A percentile compares a stretch with the other conserved stretches of the same genome.
phyloP scores from a whole-genome alignment of 371 early-diverging fungal species.

The Mucor velutinosus region DNA sequence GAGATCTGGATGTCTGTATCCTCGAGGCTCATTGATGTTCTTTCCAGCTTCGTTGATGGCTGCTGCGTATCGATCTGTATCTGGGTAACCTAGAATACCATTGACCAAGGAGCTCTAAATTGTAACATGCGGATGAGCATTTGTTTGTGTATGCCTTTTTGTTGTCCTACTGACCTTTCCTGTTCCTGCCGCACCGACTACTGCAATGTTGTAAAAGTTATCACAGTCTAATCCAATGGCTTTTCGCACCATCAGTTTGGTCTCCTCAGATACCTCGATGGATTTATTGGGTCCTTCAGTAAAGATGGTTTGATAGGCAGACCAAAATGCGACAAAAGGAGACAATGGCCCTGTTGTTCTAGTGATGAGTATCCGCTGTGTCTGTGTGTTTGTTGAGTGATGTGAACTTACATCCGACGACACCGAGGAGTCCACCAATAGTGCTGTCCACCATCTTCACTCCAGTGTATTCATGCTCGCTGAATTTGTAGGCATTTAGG shows the following conservation, averaged over 20 bases:
- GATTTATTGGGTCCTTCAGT: slow-evolving; percentile 36
- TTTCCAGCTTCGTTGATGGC: slow-evolving; percentile 30
- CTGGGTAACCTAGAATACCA: slow-evolving; percentile 47
- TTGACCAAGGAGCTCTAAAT: slow-evolving; percentile 48
- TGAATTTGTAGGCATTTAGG: slow-evolving; percentile 47
- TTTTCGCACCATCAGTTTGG: slow-evolving; percentile 28
- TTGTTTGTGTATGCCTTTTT: not conserved
- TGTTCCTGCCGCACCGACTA: slow-evolving; percentile 49
- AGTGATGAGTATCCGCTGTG: not conserved
- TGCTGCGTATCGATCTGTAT: slow-evolving; percentile 39
- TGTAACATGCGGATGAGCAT: not conserved
- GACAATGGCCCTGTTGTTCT: slow-evolving; percentile 41
- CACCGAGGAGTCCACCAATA: slow-evolving; percentile 48
- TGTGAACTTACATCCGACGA: slow-evolving; percentile 44
- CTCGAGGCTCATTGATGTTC: slow-evolving; percentile 29
- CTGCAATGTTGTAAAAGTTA: slow-evolving; percentile 49
- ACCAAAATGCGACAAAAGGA: slow-evolving; percentile 51
- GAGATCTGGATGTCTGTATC: slow-evolving; percentile 46
- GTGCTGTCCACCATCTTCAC: slow-evolving; percentile 46
- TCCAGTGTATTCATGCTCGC: slow-evolving; percentile 44
- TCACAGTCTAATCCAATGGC: slow-evolving; percentile 48
- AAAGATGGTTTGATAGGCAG: slow-evolving; percentile 41
- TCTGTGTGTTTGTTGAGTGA: not conserved
- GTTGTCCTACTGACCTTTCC: slow-evolving; percentile 39
- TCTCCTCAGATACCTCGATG: slow-evolving; percentile 29